Evolutionary conservation across 495 filamentous ascomycete genomes (phyloP).

Genomic region (Bryoglossum gracile): DNA sequence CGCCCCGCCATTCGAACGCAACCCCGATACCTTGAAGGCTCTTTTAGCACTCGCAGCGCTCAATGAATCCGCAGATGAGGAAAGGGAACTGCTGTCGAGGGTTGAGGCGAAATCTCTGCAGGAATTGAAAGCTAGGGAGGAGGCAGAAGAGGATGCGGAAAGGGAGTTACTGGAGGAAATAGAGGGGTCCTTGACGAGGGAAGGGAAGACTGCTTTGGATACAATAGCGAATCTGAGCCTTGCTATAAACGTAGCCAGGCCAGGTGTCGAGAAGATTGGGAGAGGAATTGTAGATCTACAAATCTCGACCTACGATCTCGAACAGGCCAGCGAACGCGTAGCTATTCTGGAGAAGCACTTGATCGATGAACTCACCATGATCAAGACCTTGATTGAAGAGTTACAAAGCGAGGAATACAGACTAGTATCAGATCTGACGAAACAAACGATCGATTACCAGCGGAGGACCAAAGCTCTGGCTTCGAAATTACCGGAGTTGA

Average conservation of each 20-base stretch:
- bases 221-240: conserved; percentile 35
- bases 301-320: conserved; percentile 30
- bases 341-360: conserved; percentile 36
- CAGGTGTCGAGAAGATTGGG: conserved; percentile 32
- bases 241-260: conserved; percentile 25
- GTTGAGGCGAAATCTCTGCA: conserved; percentile 54
- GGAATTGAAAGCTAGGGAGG: conserved; percentile 30
- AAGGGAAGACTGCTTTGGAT: conserved; percentile 36
- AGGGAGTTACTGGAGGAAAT: conserved; percentile 28
- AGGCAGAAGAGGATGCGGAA: conserved; percentile 14
- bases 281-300: conserved; percentile 33
- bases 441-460: conserved; percentile 55
- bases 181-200: conserved; percentile 34
- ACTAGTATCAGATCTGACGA: conserved; percentile 41
- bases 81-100: conserved; percentile 48
- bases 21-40: conserved; percentile 70
- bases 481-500: conserved; percentile 48
- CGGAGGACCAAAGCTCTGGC: conserved; percentile 51
- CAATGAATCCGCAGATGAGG: conserved; percentile 80
- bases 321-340: conserved; percentile 36
- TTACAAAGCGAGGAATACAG: conserved; percentile 41
- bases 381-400: conserved; percentile 28
- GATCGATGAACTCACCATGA: conserved; percentile 24
- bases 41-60: conserved; percentile 66
- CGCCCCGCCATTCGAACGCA: conserved; percentile 70